Percentiles rank a stretch among this genome's conserved stretches.
Evolutionary conservation across 192 early-diverging fungal species (phyloP).

Genomic region (Podila clonocystis): DNA sequence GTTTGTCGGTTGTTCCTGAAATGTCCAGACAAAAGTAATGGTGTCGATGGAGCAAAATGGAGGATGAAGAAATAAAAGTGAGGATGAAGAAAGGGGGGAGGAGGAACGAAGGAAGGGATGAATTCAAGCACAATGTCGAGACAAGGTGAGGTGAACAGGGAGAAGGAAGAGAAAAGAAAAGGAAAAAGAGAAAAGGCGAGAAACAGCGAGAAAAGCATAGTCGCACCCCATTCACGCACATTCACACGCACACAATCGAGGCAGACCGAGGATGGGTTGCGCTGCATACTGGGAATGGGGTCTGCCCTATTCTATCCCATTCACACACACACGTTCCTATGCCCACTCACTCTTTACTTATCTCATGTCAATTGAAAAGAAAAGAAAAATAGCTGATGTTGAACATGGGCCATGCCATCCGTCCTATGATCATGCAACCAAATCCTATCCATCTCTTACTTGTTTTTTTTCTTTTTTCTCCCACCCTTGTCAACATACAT

Average conservation of each 20-base stretch:
- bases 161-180: neutral
- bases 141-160: neutral
- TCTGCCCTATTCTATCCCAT: neutral
- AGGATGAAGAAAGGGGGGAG: neutral
- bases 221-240: neutral
- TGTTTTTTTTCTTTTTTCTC: too few relatives aligned
- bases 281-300: neutral
- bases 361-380: constrained; percentile 9
- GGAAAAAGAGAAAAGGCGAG: neutral
- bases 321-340: neutral
- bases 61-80: neutral
- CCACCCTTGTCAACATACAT: too few relatives aligned
- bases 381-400: constrained; percentile 1
- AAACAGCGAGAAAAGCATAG: neutral
- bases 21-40: neutral
- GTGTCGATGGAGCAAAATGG: neutral
- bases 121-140: neutral
- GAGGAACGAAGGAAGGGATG: neutral
- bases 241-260: neutral
- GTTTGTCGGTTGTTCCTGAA: neutral
- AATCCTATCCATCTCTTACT: too few relatives aligned
- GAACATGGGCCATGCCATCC: neutral
- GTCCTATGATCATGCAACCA: too few relatives aligned
- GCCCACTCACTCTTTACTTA: neutral
- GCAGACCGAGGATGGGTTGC: too few relatives aligned